These are phyloP conservation scores for Penicillium cinerascens DNA, from an alignment of 495 filamentous ascomycete species.

Conservation along the genomic window DNA sequence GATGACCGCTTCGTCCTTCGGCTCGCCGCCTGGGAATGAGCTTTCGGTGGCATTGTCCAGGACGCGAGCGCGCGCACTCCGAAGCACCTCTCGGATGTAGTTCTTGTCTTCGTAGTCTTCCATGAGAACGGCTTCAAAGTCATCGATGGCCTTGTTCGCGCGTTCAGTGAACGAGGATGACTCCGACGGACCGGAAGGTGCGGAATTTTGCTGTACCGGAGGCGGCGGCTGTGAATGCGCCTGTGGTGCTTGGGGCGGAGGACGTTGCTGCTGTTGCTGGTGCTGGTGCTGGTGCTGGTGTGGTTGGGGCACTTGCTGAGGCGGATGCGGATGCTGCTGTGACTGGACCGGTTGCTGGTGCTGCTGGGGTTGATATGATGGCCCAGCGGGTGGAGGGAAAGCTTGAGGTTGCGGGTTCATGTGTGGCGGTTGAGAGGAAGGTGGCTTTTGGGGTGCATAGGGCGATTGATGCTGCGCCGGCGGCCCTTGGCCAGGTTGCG, in stretches of 20 bases:
- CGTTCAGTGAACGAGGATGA: conserved; percentile 43
- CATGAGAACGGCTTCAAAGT: conserved; percentile 47
- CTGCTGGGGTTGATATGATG: conserved; percentile 16
- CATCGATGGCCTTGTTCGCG: conserved; percentile 49
- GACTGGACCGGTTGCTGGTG: conserved; percentile 16
- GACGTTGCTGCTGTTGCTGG: conserved; percentile 20
- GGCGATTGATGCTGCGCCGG: conserved; percentile 26
- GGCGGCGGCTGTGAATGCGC: conserved; percentile 28
- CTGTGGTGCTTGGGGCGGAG: conserved; percentile 32
- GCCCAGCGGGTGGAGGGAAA: conserved; percentile 18
- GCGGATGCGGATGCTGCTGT: conserved; percentile 13
- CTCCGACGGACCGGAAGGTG: conserved; percentile 50
- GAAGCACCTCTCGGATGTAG: conserved; percentile 49
- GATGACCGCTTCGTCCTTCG: conserved; percentile 46
- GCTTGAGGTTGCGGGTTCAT: conserved; percentile 19
- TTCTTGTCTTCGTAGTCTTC: conserved; percentile 51
- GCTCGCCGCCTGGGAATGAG: conserved; percentile 47
- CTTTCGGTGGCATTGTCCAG: conserved; percentile 41
- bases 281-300: conserved; percentile 13
- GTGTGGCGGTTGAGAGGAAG: conserved; percentile 17
- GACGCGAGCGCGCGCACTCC: conserved; percentile 45
- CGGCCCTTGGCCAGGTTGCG: conserved; percentile 23
- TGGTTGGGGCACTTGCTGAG: conserved; percentile 11
- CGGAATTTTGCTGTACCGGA: conserved; percentile 20
- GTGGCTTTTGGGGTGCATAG: conserved; percentile 21